Conservation (phyloP, 495 filamentous ascomycete genomes). For the Aspergillus heteromorphus region DNA sequence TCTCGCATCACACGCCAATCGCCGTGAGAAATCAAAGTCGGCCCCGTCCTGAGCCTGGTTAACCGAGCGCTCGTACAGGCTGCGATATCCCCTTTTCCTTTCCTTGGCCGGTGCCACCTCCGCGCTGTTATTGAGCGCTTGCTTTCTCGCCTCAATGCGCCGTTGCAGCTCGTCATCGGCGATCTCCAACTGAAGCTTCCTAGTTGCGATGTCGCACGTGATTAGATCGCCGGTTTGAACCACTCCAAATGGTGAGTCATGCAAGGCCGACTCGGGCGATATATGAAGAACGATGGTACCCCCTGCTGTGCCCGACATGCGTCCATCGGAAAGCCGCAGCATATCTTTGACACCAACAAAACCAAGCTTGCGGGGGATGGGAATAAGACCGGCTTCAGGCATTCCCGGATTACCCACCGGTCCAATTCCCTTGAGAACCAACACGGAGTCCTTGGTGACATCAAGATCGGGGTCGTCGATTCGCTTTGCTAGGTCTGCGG, state of each 20-base stretch:
- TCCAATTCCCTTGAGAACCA: slow-evolving; percentile 58
- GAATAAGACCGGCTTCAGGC: slow-evolving; percentile 52
- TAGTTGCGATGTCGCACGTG: slow-evolving; percentile 44
- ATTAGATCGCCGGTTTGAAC: slow-evolving; percentile 56
- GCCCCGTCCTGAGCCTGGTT: slow-evolving; percentile 59
- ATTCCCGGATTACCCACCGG: slow-evolving; percentile 63
- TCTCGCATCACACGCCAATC: background rate
- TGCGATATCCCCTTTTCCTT: slow-evolving; percentile 49
- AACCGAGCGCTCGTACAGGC: slow-evolving; percentile 58
- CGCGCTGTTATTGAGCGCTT: slow-evolving; percentile 21
- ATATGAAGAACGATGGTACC: slow-evolving; percentile 64
- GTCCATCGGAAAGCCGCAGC: slow-evolving; percentile 59
- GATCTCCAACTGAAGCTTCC: slow-evolving; percentile 44
- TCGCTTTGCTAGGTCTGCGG: slow-evolving; percentile 50
- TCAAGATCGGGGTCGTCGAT: slow-evolving; percentile 53
- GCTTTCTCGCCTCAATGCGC: slow-evolving; percentile 25
- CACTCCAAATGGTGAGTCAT: slow-evolving; percentile 50
- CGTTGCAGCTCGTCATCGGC: slow-evolving; percentile 40
- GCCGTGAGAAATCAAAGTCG: slow-evolving; percentile 64
- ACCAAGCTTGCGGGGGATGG: slow-evolving; percentile 59
- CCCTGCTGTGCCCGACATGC: slow-evolving; percentile 65
- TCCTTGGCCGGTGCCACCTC: slow-evolving; percentile 9
- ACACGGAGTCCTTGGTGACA: slow-evolving; percentile 48
- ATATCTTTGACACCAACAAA: slow-evolving; percentile 55
- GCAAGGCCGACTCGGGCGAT: slow-evolving; percentile 55